Percentiles rank a stretch among this genome's conserved stretches.
phyloP scores from a whole-genome alignment of 805 yeast genomes.

The Starmerella potacharoeniae region DNA sequence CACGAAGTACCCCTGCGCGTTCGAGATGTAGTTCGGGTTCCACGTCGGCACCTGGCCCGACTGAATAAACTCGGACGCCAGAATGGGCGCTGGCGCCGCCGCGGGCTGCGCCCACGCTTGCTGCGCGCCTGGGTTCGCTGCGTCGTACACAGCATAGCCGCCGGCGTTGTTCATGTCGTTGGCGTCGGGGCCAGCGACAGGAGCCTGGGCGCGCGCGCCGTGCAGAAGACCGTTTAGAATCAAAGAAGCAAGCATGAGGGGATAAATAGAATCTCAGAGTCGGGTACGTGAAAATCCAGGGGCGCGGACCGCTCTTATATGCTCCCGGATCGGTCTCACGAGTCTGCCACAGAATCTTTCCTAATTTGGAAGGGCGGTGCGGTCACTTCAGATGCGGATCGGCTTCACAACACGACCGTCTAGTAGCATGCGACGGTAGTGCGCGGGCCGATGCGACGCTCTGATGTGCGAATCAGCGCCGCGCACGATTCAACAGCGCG shows the following conservation, averaged over 20 bases:
- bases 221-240: neutral
- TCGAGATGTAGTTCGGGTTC: constrained; percentile 2
- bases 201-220: neutral
- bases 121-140: neutral
- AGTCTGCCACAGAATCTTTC: neutral
- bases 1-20: constrained; percentile 8
- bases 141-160: neutral
- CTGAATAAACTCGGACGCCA: neutral
- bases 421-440: neutral
- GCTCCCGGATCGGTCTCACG: neutral
- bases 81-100: neutral
- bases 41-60: constrained; percentile 4
- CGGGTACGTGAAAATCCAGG: no score
- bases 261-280: no score
- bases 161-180: neutral
- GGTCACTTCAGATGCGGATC: neutral
- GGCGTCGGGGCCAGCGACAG: neutral
- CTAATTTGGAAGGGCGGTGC: neutral
- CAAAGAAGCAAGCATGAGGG: neutral
- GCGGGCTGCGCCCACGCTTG: neutral
- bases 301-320: neutral
- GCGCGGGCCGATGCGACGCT: neutral
- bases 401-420: neutral
- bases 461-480: no score
- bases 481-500: neutral